phyloP scores from a whole-genome alignment of 352 stramenopile genomes.

The Globisporangium okanoganense region DNA sequence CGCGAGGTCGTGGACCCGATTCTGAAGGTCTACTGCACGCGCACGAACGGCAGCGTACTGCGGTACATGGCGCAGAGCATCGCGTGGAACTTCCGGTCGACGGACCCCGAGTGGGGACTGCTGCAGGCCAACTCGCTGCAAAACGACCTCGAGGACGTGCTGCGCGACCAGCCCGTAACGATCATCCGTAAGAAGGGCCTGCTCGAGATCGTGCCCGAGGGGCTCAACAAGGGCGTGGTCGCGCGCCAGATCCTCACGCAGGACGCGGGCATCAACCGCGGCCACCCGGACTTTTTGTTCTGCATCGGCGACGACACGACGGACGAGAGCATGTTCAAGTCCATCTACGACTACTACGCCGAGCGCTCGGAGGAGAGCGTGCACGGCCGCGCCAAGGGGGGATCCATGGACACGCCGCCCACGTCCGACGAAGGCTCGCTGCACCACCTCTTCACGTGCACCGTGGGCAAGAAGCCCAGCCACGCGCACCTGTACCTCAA shows the following conservation, averaged over 20 bases:
- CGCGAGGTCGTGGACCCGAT: conserved; percentile 91
- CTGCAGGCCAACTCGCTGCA: conserved; percentile 94
- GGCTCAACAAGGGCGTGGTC: conserved; percentile 95
- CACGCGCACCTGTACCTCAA: conserved; percentile 90
- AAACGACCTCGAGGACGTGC: conserved; percentile 73
- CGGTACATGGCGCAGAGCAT: conserved; percentile 93
- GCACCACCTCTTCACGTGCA: conserved; percentile 89
- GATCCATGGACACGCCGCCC: conserved; percentile 21
- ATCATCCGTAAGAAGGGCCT: conserved; percentile 90
- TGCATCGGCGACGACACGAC: conserved; percentile 97
- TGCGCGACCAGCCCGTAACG: conserved; percentile 66
- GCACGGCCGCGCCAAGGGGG: conserved; percentile 30
- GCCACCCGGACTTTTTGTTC: conserved; percentile 93
- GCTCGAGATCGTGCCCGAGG: conserved; percentile 94
- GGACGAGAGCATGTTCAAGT: conserved; percentile 98
- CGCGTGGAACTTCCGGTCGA: conserved; percentile 96
- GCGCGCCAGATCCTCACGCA: conserved; percentile 94
- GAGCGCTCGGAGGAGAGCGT: conserved; percentile 82
- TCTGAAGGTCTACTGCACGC: conserved; percentile 93
- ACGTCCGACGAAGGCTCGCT: conserved; percentile 44
- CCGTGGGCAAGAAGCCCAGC: conserved; percentile 90
- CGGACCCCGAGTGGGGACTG: conserved; percentile 96
- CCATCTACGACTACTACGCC: conserved; percentile 90
- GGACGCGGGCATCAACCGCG: conserved; percentile 63
- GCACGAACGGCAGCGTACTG: conserved; percentile 95